Evolutionary conservation across 176 grass and related monocot species (phyloP).

Genomic region (Triticum timopheevii): DNA sequence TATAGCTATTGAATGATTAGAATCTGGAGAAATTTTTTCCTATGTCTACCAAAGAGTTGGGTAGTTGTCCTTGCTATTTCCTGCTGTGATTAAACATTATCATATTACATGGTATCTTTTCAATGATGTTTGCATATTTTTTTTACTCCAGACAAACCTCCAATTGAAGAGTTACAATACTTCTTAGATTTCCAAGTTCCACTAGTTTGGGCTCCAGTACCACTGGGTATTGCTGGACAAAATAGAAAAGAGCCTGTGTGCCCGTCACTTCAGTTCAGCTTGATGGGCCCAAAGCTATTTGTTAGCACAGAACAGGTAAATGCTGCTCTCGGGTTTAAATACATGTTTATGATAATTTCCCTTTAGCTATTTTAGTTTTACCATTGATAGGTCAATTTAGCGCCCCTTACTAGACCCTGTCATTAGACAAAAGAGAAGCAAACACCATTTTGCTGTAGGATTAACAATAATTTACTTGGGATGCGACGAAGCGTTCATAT

Average conservation of each 20-base stretch:
- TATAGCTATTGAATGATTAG: not conserved
- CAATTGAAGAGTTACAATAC: conserved; percentile 93
- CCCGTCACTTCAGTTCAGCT: conserved; percentile 89
- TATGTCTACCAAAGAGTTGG: not conserved
- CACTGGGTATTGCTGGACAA: conserved; percentile 73
- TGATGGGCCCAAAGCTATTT: conserved; percentile 90
- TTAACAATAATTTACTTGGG: conserved; percentile 9
- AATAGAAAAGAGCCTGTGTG: conserved; percentile 96
- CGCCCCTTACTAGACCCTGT: not conserved
- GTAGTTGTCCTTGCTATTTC: not conserved
- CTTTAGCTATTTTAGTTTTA: conserved; percentile 10
- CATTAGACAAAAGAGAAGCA: not conserved
- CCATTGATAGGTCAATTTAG: not conserved
- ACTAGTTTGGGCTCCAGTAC: conserved; percentile 85
- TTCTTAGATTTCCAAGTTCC: conserved; percentile 97
- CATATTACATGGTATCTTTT: conserved; percentile 19
- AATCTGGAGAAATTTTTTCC: not conserved
- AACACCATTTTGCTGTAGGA: not conserved
- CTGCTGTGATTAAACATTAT: not conserved
- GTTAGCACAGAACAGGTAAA: conserved; percentile 99
- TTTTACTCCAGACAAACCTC: conserved; percentile 82
- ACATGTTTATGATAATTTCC: not conserved
- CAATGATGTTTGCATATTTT: conserved; percentile 28
- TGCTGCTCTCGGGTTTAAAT: not conserved
- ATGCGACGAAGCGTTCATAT: not conserved